Conservation (phyloP, 106 monocot species). For the Allium cepa region DNA sequence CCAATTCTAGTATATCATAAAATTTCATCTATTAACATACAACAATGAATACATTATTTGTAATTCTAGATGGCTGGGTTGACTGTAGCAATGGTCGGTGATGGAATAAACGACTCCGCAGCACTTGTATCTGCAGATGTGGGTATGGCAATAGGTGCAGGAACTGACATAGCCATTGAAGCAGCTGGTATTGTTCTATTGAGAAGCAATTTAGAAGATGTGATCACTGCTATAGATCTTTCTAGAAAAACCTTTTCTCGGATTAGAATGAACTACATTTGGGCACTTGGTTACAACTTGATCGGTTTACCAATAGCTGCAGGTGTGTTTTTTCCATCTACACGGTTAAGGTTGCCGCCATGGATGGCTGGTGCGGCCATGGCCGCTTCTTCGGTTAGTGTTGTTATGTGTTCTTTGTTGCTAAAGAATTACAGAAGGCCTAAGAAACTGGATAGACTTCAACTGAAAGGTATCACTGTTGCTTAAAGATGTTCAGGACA, state of each 20-base stretch:
- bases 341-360: conserved; percentile 62
- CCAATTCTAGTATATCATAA: background rate
- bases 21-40: too few species aligned
- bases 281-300: conserved; percentile 94
- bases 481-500: conserved; percentile 5
- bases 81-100: conserved; percentile 93
- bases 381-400: conserved; percentile 89
- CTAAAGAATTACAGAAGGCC: conserved; percentile 73
- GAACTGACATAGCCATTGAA: conserved; percentile 91
- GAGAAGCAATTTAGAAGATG: conserved; percentile 91
- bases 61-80: conserved; percentile 57
- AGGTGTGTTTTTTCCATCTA: conserved; percentile 69
- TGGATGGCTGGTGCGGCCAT: conserved; percentile 90
- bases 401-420: conserved; percentile 77
- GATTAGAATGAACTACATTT: conserved; percentile 80
- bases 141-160: conserved; percentile 90
- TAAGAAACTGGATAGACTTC: conserved; percentile 44
- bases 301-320: conserved; percentile 86
- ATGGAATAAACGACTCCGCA: conserved; percentile 91
- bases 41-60: background rate
- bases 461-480: conserved; percentile 37
- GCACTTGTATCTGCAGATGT: conserved; percentile 88
- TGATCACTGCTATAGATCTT: conserved; percentile 90
- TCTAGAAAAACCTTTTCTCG: conserved; percentile 77
- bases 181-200: conserved; percentile 93